These are phyloP conservation scores for Syzygium grande DNA, from an alignment of 345 rosid genomes.

Conservation along the genomic window DNA sequence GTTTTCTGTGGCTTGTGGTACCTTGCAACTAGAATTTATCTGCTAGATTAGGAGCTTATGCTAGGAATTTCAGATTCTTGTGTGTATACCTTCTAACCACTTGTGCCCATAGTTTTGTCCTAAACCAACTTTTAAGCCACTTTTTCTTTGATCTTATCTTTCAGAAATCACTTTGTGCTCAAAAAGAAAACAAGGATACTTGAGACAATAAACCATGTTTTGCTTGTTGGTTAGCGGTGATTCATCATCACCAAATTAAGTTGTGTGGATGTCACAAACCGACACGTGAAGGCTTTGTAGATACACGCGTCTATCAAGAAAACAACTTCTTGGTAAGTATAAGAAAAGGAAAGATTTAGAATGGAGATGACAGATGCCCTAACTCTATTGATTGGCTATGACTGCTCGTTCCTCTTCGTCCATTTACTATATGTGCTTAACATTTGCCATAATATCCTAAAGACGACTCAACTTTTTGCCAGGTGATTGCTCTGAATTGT, in stretches of 20 bases:
- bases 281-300: not conserved
- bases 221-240: not conserved
- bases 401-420: not conserved
- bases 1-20: not conserved
- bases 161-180: not conserved
- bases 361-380: not conserved
- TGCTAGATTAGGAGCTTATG: not conserved
- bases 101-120: not conserved
- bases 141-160: not conserved
- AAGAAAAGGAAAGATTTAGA: not conserved
- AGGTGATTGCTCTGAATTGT: not conserved
- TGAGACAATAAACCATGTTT: not conserved
- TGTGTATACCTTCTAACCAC: not conserved
- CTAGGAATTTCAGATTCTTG: not conserved
- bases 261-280: not conserved
- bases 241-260: not conserved
- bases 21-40: not conserved
- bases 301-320: not conserved
- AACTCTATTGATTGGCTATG: not conserved
- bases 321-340: not conserved
- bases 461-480: not conserved
- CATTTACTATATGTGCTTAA: not conserved
- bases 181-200: not conserved
- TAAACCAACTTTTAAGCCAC: not conserved
- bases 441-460: not conserved